phyloP scores from a whole-genome alignment of 2,329 filamentous ascomycete species.

The Polychaeton citri region DNA sequence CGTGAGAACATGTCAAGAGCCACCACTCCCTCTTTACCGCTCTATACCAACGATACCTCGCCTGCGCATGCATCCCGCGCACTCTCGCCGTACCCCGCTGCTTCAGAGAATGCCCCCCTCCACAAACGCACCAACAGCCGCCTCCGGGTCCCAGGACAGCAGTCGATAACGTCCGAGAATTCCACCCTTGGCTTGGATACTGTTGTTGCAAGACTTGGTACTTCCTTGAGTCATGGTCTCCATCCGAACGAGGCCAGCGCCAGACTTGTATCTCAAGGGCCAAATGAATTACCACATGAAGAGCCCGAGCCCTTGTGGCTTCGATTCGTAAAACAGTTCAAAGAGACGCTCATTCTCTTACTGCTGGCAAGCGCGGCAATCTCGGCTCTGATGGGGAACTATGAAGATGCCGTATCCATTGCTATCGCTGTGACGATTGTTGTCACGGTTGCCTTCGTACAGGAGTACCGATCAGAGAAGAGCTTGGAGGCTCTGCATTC shows the following conservation, averaged over 20 bases:
- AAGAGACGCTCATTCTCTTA: slow-evolving; percentile 88
- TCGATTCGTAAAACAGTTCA: slow-evolving; percentile 91
- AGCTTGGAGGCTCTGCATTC: slow-evolving; percentile 90
- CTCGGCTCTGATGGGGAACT: slow-evolving; percentile 82
- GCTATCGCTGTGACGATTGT: slow-evolving; percentile 94
- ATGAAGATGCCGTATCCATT: slow-evolving; percentile 91
- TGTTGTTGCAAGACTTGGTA: slow-evolving; percentile 62
- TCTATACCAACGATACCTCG: slow-evolving; percentile 33
- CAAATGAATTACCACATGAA: slow-evolving; percentile 90
- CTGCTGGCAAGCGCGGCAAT: slow-evolving; percentile 77
- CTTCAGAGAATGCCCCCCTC: slow-evolving; percentile 9
- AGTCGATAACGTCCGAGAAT: slow-evolving; percentile 37
- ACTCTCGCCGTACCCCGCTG: slow-evolving; percentile 20
- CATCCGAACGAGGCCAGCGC: slow-evolving; percentile 68
- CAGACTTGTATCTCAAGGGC: slow-evolving; percentile 66
- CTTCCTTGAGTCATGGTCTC: slow-evolving; percentile 72
- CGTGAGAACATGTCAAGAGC: slow-evolving; percentile 51
- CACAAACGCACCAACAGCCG: slow-evolving; percentile 18
- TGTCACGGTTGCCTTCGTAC: slow-evolving; percentile 87
- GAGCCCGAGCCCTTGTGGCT: slow-evolving; percentile 89
- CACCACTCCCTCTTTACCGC: slow-evolving; percentile 44
- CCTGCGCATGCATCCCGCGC: slow-evolving; percentile 5
- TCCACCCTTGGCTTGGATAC: slow-evolving; percentile 62
- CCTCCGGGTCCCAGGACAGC: slow-evolving; percentile 19
- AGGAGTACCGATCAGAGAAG: slow-evolving; percentile 96